Evolutionary conservation across 2,329 filamentous ascomycete genomes (phyloP), one percentile per base, ranked within the genome.

Genomic region (Corynespora cassiicola): DNA sequence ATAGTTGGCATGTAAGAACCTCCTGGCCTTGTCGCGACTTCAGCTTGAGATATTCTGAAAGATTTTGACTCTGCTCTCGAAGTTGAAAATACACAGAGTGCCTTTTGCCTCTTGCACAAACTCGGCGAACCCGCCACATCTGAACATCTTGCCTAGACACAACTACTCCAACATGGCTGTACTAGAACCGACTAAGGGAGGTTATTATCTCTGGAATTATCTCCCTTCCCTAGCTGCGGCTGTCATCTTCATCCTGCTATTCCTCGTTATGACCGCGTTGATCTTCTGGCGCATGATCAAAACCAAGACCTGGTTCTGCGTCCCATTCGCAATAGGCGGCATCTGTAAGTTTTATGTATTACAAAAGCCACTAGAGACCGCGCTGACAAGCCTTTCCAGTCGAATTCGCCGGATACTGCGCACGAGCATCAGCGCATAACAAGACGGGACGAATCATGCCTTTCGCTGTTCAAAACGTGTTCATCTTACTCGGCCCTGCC

Each of bases 341-440:
- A 36, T 72, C 7, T 77, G 75, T 78, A 64, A 47, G 63, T 55
- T 14, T 16, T 17, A 10, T 29, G 12, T 15, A 20, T n/a, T 21
- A 24, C 26, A 17, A 6, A 5, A 4, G 3, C 24, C 9, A 6
- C 10, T 31, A 6, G n/a, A n/a, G 18, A 27, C 21, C 11, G n/a
- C 5, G 20, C 39, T 42, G 12, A 36, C 32, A 11, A 7, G 10
- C 3, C 19, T 27, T 21, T 19, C 12, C 32, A 78, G 75, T 78
- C 41, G 76, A 80, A 55, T 58, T 64, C 1, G 56, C 79, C 15
- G 77, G 76, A 4, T 80, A 80, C 41, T 52, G 75, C 15, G 74
- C 71, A 2, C 72, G 40, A 34, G 77, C 39, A 68, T 71, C 3
- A 54, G 59, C 8, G 62, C 67, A 6, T 54, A 58, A 7, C 65